phyloP scores from a whole-genome alignment of 257 asterid genomes.

The Misopates orontium region DNA sequence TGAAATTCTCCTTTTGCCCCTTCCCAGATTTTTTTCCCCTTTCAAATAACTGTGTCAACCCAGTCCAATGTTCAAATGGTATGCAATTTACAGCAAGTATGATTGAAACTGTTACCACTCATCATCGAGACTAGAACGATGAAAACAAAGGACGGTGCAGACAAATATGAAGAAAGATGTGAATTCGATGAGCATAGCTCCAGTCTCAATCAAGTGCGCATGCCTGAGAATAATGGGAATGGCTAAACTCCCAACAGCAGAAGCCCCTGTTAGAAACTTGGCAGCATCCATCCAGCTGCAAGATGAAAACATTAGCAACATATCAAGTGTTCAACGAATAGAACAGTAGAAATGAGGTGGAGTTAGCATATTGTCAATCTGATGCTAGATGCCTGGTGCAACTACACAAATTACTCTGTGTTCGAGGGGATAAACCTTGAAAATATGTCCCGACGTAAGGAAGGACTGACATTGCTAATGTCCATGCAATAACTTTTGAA shows the following conservation, averaged over 20 bases:
- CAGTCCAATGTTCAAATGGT: slow-evolving; percentile 8
- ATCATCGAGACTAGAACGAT: slow-evolving; percentile 88
- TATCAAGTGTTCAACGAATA: background rate
- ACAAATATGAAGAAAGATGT: slow-evolving; percentile 85
- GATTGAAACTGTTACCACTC: slow-evolving; percentile 61
- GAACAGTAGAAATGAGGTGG: no score
- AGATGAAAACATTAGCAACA: background rate
- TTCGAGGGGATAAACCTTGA: no score
- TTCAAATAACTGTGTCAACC: background rate
- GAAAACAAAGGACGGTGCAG: slow-evolving; percentile 92
- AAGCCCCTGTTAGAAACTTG: slow-evolving; percentile 92
- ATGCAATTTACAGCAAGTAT: slow-evolving; percentile 11
- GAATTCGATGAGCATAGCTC: slow-evolving; percentile 94
- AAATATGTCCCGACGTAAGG: no score
- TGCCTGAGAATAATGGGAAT: slow-evolving; percentile 91
- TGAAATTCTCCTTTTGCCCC: background rate
- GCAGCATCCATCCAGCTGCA: slow-evolving; percentile 94
- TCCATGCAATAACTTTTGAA: no score
- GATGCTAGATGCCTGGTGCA: no score
- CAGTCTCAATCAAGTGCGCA: slow-evolving; percentile 75
- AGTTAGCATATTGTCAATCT: no score
- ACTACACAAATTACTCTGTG: no score
- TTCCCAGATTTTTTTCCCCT: slow-evolving; percentile 7
- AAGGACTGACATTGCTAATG: no score
- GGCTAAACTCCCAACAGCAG: slow-evolving; percentile 94